Percentiles rank a stretch among this genome's conserved stretches.
phyloP scores from a whole-genome alignment of 371 early-diverging fungal genomes.

The Funneliformis caledonium region DNA sequence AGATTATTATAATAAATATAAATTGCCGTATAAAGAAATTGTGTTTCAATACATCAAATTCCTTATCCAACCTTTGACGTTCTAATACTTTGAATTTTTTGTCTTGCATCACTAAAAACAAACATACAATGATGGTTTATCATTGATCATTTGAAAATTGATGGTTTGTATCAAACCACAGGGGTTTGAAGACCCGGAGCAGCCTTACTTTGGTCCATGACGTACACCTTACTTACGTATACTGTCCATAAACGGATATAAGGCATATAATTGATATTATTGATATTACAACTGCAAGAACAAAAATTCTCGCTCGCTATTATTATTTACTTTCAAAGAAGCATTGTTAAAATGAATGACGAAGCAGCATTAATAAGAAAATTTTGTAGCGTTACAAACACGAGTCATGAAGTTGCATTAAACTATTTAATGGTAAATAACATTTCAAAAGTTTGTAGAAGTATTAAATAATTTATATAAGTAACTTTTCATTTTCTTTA shows the following conservation, averaged over 20 bases:
- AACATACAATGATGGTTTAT: neutral
- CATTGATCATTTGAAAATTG: neutral
- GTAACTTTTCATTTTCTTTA: neutral
- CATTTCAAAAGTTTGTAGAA: neutral
- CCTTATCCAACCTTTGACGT: neutral
- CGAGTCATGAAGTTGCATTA: neutral
- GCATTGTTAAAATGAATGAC: neutral
- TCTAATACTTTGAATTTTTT: neutral
- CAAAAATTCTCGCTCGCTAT: neutral
- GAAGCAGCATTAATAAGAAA: neutral
- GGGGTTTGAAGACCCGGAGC: neutral
- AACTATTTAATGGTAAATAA: conserved; percentile 29
- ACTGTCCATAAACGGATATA: conserved; percentile 23
- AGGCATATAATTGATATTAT: no score
- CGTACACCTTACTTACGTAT: conserved; percentile 28
- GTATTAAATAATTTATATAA: neutral
- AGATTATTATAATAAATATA: neutral
- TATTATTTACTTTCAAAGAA: neutral
- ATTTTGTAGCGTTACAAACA: conserved; percentile 28
- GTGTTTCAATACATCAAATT: neutral
- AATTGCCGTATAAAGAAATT: neutral
- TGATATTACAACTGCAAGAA: neutral
- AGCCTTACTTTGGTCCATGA: conserved; percentile 7
- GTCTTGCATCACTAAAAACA: neutral
- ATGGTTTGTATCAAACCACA: neutral